Conservation (phyloP, 1,139 yeast species). For the Kluyveromyces sp. region DNA sequence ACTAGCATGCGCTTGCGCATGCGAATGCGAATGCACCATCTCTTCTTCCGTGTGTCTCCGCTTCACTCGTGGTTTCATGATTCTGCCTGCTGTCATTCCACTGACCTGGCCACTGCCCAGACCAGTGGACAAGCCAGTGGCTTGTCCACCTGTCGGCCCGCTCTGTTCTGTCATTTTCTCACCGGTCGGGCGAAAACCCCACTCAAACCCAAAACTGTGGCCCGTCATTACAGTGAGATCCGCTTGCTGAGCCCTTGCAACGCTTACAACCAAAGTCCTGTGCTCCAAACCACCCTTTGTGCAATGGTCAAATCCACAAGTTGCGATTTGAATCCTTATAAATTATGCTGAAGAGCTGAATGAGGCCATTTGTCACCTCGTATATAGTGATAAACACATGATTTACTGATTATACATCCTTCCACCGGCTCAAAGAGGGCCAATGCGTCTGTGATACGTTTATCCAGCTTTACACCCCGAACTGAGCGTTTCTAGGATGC, state of each 20-base stretch:
- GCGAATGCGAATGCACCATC: too few species aligned
- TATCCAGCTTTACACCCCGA: too few species aligned
- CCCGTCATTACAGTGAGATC: slow-evolving; percentile 7
- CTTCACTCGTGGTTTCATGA: slow-evolving; percentile 11
- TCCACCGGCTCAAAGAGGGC: too few species aligned
- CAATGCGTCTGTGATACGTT: too few species aligned
- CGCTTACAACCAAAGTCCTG: too few species aligned
- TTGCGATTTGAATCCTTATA: too few species aligned
- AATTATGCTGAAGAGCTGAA: too few species aligned
- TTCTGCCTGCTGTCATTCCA: neutral
- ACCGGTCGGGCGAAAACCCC: slow-evolving; percentile 24
- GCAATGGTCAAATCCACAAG: too few species aligned
- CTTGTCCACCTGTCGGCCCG: neutral
- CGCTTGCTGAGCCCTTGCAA: neutral
- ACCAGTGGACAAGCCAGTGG: neutral
- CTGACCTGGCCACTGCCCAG: neutral
- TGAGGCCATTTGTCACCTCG: neutral
- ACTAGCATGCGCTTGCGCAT: too few species aligned
- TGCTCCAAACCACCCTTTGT: too few species aligned
- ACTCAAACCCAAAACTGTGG: slow-evolving; percentile 24
- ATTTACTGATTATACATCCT: too few species aligned
- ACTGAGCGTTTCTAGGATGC: too few species aligned
- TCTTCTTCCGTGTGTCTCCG: slow-evolving; percentile 12
- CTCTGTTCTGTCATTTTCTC: neutral
- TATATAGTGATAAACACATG: neutral